Conservation (phyloP, 1,284 basidiomycete genomes). For the Apiotrichum veenhuisii region DNA sequence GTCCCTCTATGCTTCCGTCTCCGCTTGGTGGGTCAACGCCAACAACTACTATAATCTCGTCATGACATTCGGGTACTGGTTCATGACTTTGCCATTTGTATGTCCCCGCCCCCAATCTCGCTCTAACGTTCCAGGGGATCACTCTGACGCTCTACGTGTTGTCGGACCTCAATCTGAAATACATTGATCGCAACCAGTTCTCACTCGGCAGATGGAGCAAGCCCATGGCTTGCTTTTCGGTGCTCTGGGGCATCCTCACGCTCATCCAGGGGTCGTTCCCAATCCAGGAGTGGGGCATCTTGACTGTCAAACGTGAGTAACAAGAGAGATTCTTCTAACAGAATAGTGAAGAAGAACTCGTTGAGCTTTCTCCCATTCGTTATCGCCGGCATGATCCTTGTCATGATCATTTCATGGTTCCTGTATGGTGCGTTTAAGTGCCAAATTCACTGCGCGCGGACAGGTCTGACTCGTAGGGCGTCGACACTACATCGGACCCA, state of each 20-base stretch:
- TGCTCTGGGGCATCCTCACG: background rate
- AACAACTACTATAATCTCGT: background rate
- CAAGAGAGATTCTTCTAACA: too few relatives aligned
- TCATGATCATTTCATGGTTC: too few relatives aligned
- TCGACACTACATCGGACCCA: constrained; percentile 42
- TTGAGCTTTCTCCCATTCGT: too few relatives aligned
- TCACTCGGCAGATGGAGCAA: background rate
- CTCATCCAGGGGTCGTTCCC: constrained; percentile 6
- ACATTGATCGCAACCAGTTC: background rate
- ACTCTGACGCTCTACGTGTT: background rate
- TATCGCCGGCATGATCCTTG: too few relatives aligned
- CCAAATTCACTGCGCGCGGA: too few relatives aligned
- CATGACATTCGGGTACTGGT: background rate
- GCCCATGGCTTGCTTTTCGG: background rate
- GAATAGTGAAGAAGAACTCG: too few relatives aligned
- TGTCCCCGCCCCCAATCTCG: background rate
- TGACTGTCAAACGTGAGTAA: too few relatives aligned
- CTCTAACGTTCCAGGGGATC: background rate
- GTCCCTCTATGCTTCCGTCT: background rate
- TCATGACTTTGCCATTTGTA: background rate
- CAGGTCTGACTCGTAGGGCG: background rate
- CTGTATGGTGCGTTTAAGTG: too few relatives aligned
- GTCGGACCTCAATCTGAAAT: background rate
- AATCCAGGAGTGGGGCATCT: background rate
- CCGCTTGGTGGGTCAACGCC: background rate